These are phyloP conservation scores for Globisporangium solare DNA, from an alignment of 352 stramenopile genomes.

Conservation along the genomic window DNA sequence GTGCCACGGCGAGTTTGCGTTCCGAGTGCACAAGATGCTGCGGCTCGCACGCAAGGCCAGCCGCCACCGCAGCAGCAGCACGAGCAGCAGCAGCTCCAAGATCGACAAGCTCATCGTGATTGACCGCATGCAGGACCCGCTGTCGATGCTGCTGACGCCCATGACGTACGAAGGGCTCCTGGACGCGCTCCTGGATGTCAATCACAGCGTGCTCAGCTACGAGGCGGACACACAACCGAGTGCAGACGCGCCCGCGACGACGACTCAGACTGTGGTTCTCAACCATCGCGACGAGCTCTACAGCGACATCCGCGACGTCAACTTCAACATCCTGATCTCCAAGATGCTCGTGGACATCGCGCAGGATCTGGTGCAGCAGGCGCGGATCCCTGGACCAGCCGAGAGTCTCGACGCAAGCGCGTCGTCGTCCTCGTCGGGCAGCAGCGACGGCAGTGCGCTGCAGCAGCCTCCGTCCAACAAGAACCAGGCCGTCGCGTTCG, in stretches of 20 bases:
- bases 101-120: conserved; percentile 67
- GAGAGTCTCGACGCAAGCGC: background rate
- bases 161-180: conserved; percentile 84
- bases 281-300: conserved; percentile 73
- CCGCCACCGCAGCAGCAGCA: conserved; percentile 7
- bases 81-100: background rate
- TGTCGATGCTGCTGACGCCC: conserved; percentile 77
- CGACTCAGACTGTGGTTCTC: conserved; percentile 46
- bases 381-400: conserved; percentile 14
- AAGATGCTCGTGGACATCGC: conserved; percentile 43
- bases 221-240: conserved; percentile 26
- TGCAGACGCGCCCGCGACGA: conserved; percentile 1
- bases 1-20: conserved; percentile 49
- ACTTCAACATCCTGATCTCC: conserved; percentile 72
- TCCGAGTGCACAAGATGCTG: conserved; percentile 58
- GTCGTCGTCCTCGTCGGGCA: too few species aligned
- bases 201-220: conserved; percentile 68
- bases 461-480: too few species aligned
- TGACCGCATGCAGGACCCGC: conserved; percentile 72
- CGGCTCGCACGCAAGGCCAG: conserved; percentile 46
- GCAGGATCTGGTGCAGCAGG: conserved; percentile 45
- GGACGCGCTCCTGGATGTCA: conserved; percentile 64
- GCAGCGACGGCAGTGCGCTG: too few species aligned
- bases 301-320: conserved; percentile 65
- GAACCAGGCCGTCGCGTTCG: conserved; percentile 18